Evolutionary conservation across 2,329 filamentous ascomycete genomes (phyloP), one percentile per base, ranked within the genome.

Genomic region (Fusarium sp.): DNA sequence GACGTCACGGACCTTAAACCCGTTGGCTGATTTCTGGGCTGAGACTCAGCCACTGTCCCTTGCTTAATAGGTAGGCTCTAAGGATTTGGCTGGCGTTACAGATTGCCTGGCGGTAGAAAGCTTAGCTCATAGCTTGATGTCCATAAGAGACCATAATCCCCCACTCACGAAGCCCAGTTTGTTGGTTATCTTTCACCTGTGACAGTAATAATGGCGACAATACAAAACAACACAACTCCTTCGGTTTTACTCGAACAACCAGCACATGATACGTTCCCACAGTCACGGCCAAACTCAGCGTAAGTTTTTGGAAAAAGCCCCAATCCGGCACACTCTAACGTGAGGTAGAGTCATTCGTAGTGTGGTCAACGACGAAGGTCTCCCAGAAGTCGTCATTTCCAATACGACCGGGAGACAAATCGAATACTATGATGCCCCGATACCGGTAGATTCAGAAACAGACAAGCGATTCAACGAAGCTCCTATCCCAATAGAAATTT

Each of bases 311-410:
- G 6, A 7, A 15, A 15, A 12, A 30, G 30, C 30, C 6, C n/a
- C 5, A 3, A 7, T n/a, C 5, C 8, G 15, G 1, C 1, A 4
- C 3, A 5, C 13, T 9, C 52, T 70, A 12, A 70, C 11, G 36
- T 4, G 9, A 1, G 15, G 8, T 2, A 72, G 70, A 37, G 52
- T 67, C 8, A 41, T 57, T 40, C 52, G 52, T 11, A 65, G 45
- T 3, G 46, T 68, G 3, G 23, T 72, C 13, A 37, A 46, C 9
- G 70, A 72, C 44, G 70, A 65, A 7, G 65, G 61, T 23, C 65
- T 72, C 1, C 70, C 70, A 23, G 70, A 72, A 30, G 70, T 69
- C 20, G 70, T 64, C 6, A 47, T 49, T 16, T 20, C 58, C 8
- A 44, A 62, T 10, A 37, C 53, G 6, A n/a, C 12, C n/a, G 3